phyloP scores from a whole-genome alignment of 1,284 basidiomycete species.

The Leccinum huronense region DNA sequence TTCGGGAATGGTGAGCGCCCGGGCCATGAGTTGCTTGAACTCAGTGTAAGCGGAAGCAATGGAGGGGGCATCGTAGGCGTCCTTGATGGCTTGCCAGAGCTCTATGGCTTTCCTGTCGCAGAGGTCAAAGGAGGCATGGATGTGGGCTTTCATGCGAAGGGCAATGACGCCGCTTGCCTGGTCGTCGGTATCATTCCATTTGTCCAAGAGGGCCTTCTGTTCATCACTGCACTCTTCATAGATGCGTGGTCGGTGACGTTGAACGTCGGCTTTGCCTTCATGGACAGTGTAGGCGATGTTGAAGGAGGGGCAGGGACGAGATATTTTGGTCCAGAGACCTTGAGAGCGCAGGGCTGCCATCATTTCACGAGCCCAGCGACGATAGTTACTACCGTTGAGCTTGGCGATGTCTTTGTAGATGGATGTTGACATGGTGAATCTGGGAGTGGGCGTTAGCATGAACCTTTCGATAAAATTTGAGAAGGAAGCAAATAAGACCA shows the following conservation, averaged over 20 bases:
- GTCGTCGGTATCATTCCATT: neutral
- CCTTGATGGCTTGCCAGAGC: neutral
- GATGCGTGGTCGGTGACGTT: no score
- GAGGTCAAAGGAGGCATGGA: neutral
- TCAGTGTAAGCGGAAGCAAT: neutral
- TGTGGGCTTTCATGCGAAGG: neutral
- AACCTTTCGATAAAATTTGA: neutral
- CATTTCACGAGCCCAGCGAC: neutral
- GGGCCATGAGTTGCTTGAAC: neutral
- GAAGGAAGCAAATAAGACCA: neutral
- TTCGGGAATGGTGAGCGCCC: neutral
- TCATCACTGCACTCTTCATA: no score
- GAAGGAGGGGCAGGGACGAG: no score
- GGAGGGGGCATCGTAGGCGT: neutral
- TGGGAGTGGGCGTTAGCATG: neutral
- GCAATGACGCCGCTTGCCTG: neutral
- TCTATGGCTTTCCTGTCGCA: neutral
- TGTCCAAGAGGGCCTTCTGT: neutral
- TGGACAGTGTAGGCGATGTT: no score
- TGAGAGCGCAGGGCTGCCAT: neutral
- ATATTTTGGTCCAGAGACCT: neutral
- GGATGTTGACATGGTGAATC: neutral
- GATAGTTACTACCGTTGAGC: neutral
- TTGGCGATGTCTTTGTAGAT: neutral
- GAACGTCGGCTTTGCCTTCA: no score